These are phyloP conservation scores for Ascochyta koolunga DNA, from an alignment of 2,329 filamentous ascomycete genomes.

Conservation along the genomic window DNA sequence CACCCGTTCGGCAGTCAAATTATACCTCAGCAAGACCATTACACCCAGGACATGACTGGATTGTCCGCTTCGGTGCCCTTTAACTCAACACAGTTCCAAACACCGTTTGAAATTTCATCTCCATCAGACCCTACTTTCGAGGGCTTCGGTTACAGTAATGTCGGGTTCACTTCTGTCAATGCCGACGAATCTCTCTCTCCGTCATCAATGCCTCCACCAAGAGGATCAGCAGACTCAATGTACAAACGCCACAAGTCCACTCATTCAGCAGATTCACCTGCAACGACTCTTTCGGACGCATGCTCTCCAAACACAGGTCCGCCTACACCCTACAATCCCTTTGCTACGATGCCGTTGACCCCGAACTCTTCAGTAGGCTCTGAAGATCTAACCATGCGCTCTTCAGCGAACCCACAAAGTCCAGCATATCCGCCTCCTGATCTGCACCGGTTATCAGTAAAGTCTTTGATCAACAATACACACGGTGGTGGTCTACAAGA, in stretches of 20 bases:
- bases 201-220: constrained; percentile 40
- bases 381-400: constrained; percentile 36
- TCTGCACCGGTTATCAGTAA: constrained; percentile 64
- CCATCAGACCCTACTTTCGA: constrained; percentile 26
- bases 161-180: constrained; percentile 20
- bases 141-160: constrained; percentile 19
- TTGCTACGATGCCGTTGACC: constrained; percentile 53
- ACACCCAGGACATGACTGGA: constrained; percentile 11
- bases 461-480: constrained; percentile 60
- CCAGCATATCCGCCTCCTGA: constrained; percentile 49
- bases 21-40: constrained; percentile 24
- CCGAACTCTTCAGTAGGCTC: constrained; percentile 49
- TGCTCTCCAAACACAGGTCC: constrained; percentile 48
- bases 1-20: constrained; percentile 19
- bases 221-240: constrained; percentile 21
- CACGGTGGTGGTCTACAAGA: constrained; percentile 22
- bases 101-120: constrained; percentile 33
- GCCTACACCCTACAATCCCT: constrained; percentile 51
- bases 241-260: constrained; percentile 33
- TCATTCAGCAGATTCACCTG: constrained; percentile 33
- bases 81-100: constrained; percentile 26
- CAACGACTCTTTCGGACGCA: constrained; percentile 35
- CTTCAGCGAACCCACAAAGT: constrained; percentile 25
- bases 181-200: constrained; percentile 26
- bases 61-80: constrained; percentile 19